These are phyloP conservation scores for Blastobotrys aristatus DNA, from an alignment of 1,139 yeast species.

Conservation along the genomic window DNA sequence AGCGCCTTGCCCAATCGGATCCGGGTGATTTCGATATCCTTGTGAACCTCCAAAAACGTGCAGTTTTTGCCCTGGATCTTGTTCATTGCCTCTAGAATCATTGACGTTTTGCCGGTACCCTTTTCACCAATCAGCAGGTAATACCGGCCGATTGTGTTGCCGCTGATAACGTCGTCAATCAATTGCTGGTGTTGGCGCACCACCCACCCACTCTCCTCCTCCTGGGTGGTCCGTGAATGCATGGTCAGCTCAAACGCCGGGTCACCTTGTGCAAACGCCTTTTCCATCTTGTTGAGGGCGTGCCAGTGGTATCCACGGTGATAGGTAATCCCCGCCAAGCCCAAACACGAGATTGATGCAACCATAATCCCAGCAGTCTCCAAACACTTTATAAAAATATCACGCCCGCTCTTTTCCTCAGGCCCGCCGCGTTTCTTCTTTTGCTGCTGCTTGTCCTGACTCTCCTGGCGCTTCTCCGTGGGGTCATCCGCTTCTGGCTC, in stretches of 20 bases:
- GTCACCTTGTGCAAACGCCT: constrained; percentile 65
- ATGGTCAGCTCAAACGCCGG: constrained; percentile 57
- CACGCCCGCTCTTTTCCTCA: background rate
- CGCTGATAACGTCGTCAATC: constrained; percentile 61
- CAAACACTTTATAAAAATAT: constrained; percentile 44
- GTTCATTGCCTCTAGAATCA: constrained; percentile 64
- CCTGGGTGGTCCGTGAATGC: constrained; percentile 41
- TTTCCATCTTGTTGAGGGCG: constrained; percentile 59
- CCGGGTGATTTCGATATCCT: constrained; percentile 80
- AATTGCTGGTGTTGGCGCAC: constrained; percentile 63
- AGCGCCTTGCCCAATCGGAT: constrained; percentile 72
- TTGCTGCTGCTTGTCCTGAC: constrained; percentile 1
- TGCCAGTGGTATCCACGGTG: constrained; percentile 58
- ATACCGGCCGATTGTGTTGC: constrained; percentile 61
- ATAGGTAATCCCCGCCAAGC: constrained; percentile 65
- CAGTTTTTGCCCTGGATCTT: constrained; percentile 61
- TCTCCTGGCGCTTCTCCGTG: background rate
- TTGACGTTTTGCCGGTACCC: constrained; percentile 80
- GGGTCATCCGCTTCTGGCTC: constrained; percentile 10
- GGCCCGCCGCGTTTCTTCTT: too few relatives aligned
- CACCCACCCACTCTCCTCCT: constrained; percentile 40
- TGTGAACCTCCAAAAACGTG: constrained; percentile 74
- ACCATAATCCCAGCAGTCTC: constrained; percentile 75
- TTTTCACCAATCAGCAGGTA: constrained; percentile 75
- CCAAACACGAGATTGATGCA: constrained; percentile 66